phyloP scores from a whole-genome alignment of 2,329 filamentous ascomycete genomes.

The Venturia aucupariae region DNA sequence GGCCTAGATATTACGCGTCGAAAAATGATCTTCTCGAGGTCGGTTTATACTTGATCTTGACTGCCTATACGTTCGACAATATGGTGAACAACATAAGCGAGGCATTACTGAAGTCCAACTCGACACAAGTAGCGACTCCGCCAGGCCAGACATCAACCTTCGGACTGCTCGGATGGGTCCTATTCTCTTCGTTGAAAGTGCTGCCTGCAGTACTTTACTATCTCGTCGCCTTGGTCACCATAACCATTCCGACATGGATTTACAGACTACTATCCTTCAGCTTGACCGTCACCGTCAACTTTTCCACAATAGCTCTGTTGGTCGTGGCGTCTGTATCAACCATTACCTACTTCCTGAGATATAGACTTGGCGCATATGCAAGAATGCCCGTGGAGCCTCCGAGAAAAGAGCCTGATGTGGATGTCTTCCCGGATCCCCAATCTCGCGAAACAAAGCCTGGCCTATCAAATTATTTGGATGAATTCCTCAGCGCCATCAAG shows the following conservation, averaged over 20 bases:
- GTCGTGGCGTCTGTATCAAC: slow-evolving; percentile 69
- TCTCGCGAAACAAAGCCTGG: slow-evolving; percentile 85
- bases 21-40: not conserved
- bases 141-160: slow-evolving; percentile 19
- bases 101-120: not conserved
- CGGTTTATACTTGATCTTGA: not conserved
- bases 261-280: slow-evolving; percentile 88
- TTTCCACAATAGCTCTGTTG: slow-evolving; percentile 71
- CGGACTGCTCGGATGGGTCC: slow-evolving; percentile 39
- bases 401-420: slow-evolving; percentile 89
- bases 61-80: not conserved
- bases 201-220: slow-evolving; percentile 60
- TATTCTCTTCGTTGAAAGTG: slow-evolving; percentile 42
- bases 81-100: not conserved
- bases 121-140: not conserved
- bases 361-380: slow-evolving; percentile 96
- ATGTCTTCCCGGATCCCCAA: slow-evolving; percentile 87
- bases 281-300: slow-evolving; percentile 96
- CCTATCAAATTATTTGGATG: slow-evolving; percentile 91
- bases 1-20: not conserved
- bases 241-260: slow-evolving; percentile 80
- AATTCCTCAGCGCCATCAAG: slow-evolving; percentile 97
- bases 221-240: slow-evolving; percentile 74
- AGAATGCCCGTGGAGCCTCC: slow-evolving; percentile 88
- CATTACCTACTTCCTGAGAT: slow-evolving; percentile 86